Evolutionary conservation across 805 yeast species (phyloP).

Genomic region (Hanseniaspora pseudoguilliermondii): DNA sequence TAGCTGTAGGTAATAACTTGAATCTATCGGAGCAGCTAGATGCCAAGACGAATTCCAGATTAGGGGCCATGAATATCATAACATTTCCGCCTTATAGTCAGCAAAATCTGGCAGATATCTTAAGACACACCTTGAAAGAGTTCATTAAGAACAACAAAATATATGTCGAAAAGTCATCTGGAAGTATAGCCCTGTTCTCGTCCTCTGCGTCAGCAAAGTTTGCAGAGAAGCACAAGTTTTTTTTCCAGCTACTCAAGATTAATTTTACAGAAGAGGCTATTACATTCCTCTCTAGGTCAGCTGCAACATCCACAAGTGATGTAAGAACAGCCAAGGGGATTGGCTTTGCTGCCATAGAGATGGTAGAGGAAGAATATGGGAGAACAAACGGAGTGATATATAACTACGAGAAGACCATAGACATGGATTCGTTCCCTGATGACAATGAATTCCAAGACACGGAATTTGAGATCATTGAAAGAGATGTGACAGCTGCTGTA

Average conservation of each 20-base stretch:
- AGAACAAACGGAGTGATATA: slow-evolving; percentile 23
- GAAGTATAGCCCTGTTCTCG: slow-evolving; percentile 26
- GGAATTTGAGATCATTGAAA: slow-evolving; percentile 36
- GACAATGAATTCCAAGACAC: slow-evolving; percentile 16
- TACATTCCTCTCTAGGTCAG: slow-evolving; percentile 83
- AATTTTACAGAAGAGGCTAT: slow-evolving; percentile 56
- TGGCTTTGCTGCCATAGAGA: slow-evolving; percentile 77
- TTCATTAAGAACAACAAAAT: slow-evolving; percentile 25
- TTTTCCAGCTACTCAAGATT: slow-evolving; percentile 25
- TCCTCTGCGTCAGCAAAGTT: slow-evolving; percentile 15
- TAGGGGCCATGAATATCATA: slow-evolving; percentile 67
- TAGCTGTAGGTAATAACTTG: slow-evolving; percentile 96
- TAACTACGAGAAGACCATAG: slow-evolving; percentile 17
- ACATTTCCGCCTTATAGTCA: slow-evolving; percentile 82
- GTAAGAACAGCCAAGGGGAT: slow-evolving; percentile 85
- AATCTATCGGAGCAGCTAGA: slow-evolving; percentile 87
- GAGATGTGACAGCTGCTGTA: slow-evolving; percentile 46
- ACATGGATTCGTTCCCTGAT: slow-evolving; percentile 13
- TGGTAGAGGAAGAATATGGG: slow-evolving; percentile 57
- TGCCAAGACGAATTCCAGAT: slow-evolving; percentile 79
- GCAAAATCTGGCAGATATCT: slow-evolving; percentile 62
- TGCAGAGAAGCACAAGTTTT: slow-evolving; percentile 7
- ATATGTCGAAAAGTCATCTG: slow-evolving; percentile 28
- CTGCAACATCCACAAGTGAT: slow-evolving; percentile 94
- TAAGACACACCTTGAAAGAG: slow-evolving; percentile 52